phyloP scores from a whole-genome alignment of 148 eudicot species.

The Mesembryanthemum crystallinum region DNA sequence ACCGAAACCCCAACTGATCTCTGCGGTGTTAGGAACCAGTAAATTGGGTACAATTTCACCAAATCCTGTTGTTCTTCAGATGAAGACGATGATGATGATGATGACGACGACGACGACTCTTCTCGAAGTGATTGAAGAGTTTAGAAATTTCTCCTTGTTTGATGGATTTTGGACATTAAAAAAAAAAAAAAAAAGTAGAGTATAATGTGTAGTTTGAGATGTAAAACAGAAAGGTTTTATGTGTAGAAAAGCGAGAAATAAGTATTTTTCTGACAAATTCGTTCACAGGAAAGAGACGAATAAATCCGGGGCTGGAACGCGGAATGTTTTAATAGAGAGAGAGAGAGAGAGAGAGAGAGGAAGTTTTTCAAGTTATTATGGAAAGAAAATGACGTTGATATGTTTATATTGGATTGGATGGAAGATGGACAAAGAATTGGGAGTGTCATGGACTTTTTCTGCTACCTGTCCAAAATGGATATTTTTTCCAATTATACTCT shows the following conservation, averaged over 20 bases:
- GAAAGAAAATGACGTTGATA: too few species aligned
- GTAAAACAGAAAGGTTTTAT: neutral
- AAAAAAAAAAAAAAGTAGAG: neutral
- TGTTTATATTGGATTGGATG: too few species aligned
- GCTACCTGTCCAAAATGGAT: too few species aligned
- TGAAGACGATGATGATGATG: too few species aligned
- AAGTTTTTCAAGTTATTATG: too few species aligned
- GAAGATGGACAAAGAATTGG: too few species aligned
- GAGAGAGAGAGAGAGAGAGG: too few species aligned
- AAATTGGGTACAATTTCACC: neutral
- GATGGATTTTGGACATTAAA: neutral
- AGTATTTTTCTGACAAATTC: neutral
- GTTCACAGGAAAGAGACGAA: neutral
- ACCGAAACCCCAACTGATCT: neutral
- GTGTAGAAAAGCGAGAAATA: neutral
- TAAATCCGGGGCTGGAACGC: neutral
- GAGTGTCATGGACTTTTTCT: too few species aligned
- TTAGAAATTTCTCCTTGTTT: constrained; percentile 2
- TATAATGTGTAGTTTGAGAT: too few species aligned
- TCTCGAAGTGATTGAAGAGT: constrained; percentile 22
- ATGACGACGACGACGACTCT: constrained; percentile 5
- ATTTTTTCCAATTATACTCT: too few species aligned
- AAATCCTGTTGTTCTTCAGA: neutral
- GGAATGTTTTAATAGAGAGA: too few species aligned
- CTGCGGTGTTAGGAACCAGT: neutral